Evolutionary conservation across 768 basidiomycete genomes (phyloP).

Genomic region (Tylopilus sp.): DNA sequence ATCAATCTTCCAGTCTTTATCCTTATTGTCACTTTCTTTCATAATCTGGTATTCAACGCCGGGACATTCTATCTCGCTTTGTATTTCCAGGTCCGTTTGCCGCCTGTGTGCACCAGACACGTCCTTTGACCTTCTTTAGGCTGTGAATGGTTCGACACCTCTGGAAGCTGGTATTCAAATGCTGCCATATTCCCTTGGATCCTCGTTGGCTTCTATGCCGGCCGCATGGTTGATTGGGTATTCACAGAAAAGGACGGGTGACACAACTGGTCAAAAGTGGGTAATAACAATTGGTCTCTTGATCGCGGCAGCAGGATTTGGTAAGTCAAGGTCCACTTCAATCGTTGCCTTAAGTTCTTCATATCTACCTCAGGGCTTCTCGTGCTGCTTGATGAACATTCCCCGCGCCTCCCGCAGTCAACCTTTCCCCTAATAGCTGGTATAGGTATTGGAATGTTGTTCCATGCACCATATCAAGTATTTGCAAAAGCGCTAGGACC

Average conservation of each 20-base stretch:
- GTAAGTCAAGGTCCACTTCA: constrained; percentile 36
- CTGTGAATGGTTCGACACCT: constrained; percentile 67
- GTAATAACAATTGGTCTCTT: constrained; percentile 61
- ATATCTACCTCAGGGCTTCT: constrained; percentile 54
- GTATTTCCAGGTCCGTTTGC: constrained; percentile 65
- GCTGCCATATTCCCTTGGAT: constrained; percentile 82
- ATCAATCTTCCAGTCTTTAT: constrained; percentile 48
- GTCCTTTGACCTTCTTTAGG: constrained; percentile 37
- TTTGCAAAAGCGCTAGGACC: constrained; percentile 65
- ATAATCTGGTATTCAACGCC: constrained; percentile 79
- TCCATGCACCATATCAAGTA: constrained; percentile 82
- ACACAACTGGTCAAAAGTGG: constrained; percentile 64
- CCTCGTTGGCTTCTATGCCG: constrained; percentile 81
- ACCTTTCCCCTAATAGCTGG: constrained; percentile 71
- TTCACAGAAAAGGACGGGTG: constrained; percentile 52
- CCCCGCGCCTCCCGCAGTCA: constrained; percentile 43
- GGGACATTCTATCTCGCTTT: constrained; percentile 85
- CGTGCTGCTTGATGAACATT: constrained; percentile 53
- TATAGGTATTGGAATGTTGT: constrained; percentile 76
- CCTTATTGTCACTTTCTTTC: constrained; percentile 69
- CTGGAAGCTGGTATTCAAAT: constrained; percentile 69
- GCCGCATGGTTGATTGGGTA: constrained; percentile 80
- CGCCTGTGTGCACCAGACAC: background rate
- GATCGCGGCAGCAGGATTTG: constrained; percentile 69
- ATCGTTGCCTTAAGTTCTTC: background rate